These are phyloP conservation scores for Cyclotella distinguenda DNA, from an alignment of 108 stramenopile genomes.

Conservation along the genomic window DNA sequence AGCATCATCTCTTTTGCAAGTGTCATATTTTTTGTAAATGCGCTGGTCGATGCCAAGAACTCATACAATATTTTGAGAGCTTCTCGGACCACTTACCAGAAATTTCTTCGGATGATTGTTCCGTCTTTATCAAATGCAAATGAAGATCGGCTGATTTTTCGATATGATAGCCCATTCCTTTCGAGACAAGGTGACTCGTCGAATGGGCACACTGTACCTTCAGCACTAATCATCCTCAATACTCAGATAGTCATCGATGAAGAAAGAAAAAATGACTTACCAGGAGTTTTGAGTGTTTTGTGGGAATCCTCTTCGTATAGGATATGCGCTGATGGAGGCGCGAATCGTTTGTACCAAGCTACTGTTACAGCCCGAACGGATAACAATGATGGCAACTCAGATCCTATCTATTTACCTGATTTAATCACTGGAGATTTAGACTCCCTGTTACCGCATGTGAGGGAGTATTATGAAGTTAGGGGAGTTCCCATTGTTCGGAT, in stretches of 20 bases:
- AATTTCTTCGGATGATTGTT: too few species aligned
- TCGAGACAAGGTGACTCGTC: background rate
- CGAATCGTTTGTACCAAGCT: slow-evolving; percentile 88
- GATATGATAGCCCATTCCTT: slow-evolving; percentile 43
- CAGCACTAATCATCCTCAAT: slow-evolving; percentile 62
- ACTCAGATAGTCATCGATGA: slow-evolving; percentile 48
- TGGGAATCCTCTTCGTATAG: slow-evolving; percentile 63
- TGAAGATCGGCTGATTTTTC: slow-evolving; percentile 10
- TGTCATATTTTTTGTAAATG: too few species aligned
- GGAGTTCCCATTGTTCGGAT: slow-evolving; percentile 58
- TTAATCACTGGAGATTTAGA: slow-evolving; percentile 93
- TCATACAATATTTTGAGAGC: too few species aligned
- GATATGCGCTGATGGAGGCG: slow-evolving; percentile 95
- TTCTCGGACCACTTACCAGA: too few species aligned
- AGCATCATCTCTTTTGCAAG: too few species aligned
- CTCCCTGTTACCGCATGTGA: slow-evolving; percentile 71
- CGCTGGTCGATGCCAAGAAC: too few species aligned
- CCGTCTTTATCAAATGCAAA: too few species aligned
- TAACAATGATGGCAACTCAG: slow-evolving; percentile 3
- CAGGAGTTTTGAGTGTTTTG: slow-evolving; percentile 54
- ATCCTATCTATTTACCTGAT: slow-evolving; percentile 59
- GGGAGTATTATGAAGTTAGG: slow-evolving; percentile 56
- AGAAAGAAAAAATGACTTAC: slow-evolving; percentile 1
- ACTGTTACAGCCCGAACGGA: background rate
- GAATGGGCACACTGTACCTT: background rate